Conservation (phyloP, 2,329 filamentous ascomycete species). For the Epichloe hybrida region DNA sequence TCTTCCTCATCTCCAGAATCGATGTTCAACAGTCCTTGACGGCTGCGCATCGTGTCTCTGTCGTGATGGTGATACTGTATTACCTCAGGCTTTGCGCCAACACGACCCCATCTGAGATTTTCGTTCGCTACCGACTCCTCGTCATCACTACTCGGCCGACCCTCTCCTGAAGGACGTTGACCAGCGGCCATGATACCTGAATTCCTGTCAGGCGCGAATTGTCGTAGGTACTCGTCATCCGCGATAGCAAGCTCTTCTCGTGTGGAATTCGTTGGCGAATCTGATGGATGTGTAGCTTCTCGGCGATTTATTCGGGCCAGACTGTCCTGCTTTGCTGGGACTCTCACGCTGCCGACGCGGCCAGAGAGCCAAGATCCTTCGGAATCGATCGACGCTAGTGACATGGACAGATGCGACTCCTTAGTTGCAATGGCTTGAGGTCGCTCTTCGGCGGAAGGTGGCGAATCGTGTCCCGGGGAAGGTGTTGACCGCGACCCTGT, state of each 20-base stretch:
- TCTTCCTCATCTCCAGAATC: conserved; percentile 22
- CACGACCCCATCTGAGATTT: conserved; percentile 38
- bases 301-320: conserved; percentile 18
- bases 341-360: conserved; percentile 37
- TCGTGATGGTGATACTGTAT: conserved; percentile 40
- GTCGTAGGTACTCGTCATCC: conserved; percentile 64
- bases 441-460: conserved; percentile 30
- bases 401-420: conserved; percentile 61
- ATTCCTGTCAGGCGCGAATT: conserved; percentile 18
- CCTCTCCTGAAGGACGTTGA: conserved; percentile 33
- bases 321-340: conserved; percentile 31
- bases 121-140: conserved; percentile 31
- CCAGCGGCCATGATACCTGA: conserved; percentile 17
- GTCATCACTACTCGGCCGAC: conserved; percentile 45
- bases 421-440: conserved; percentile 29
- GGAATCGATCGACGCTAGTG: conserved; percentile 85
- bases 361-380: conserved; percentile 94
- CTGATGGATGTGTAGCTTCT: conserved; percentile 22
- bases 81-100: conserved; percentile 36
- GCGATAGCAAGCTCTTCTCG: conserved; percentile 50
- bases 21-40: conserved; percentile 35
- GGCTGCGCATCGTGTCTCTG: conserved; percentile 34
- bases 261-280: conserved; percentile 26
- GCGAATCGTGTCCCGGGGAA: conserved; percentile 28
- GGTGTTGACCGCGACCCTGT: conserved; percentile 15